Percentiles rank a stretch among this genome's conserved stretches.
Evolutionary conservation across 768 basidiomycete species (phyloP).

Genomic region (Suillus paluster): DNA sequence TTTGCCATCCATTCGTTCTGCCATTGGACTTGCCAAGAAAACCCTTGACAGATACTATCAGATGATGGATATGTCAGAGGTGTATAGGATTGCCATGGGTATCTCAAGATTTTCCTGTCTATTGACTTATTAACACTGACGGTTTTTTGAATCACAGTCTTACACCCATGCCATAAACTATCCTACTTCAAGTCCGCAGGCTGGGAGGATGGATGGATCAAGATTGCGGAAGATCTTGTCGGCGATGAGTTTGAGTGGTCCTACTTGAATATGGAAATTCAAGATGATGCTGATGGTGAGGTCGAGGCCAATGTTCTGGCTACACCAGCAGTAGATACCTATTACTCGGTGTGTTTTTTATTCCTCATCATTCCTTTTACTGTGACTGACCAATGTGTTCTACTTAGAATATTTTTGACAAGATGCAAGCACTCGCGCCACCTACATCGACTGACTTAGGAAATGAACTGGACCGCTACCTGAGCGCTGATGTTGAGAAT

Average conservation of each 20-base stretch:
- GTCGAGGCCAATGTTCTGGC: neutral
- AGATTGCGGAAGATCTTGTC: constrained; percentile 21
- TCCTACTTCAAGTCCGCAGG: constrained; percentile 31
- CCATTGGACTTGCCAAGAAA: constrained; percentile 22
- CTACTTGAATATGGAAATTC: neutral
- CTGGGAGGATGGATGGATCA: constrained; percentile 33
- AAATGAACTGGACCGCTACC: constrained; percentile 36
- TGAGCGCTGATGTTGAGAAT: constrained; percentile 28
- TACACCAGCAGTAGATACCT: neutral
- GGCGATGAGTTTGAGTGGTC: constrained; percentile 19
- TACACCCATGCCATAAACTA: constrained; percentile 35
- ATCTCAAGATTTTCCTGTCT: constrained; percentile 10
- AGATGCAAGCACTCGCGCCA: constrained; percentile 24
- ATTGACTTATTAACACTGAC: constrained; percentile 1
- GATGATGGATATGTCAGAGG: constrained; percentile 23
- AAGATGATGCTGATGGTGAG: neutral
- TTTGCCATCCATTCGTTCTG: constrained; percentile 12
- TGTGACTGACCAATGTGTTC: neutral
- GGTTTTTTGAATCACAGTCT: constrained; percentile 28
- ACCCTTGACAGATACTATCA: constrained; percentile 30
- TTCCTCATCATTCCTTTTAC: neutral
- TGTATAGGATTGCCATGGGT: constrained; percentile 35
- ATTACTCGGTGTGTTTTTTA: too few species aligned
- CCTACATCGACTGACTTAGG: constrained; percentile 17
- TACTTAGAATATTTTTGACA: constrained; percentile 39